phyloP scores from a whole-genome alignment of 2,329 filamentous ascomycete genomes.

The Diaporthe sp. region DNA sequence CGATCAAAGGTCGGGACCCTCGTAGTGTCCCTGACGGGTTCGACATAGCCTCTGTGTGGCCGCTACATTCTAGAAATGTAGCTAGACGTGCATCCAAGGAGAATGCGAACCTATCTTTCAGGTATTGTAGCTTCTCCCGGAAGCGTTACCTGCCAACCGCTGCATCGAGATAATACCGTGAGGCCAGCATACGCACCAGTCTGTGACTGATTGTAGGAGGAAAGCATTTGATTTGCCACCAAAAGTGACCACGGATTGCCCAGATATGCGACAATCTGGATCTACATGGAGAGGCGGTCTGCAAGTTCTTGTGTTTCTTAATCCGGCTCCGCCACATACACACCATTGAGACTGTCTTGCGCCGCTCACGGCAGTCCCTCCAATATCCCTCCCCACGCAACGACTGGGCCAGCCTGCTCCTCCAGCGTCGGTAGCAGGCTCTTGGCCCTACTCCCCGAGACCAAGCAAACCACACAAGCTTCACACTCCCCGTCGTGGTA shows the following conservation, averaged over 20 bases:
- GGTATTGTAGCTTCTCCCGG: neutral
- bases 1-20: neutral
- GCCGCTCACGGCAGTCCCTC: slow-evolving; percentile 3
- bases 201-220: neutral
- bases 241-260: neutral
- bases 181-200: neutral
- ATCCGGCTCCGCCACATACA: slow-evolving; percentile 19
- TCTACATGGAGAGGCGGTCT: slow-evolving; percentile 18
- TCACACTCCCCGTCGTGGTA: neutral
- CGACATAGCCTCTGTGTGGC: neutral
- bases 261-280: slow-evolving; percentile 15
- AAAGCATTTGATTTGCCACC: slow-evolving; percentile 20
- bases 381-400: slow-evolving; percentile 9
- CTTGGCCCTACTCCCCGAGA: slow-evolving; percentile 6
- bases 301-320: slow-evolving; percentile 10
- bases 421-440: slow-evolving; percentile 2
- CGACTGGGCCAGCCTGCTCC: neutral
- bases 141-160: neutral
- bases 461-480: slow-evolving; percentile 20
- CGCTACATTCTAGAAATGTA: neutral
- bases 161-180: neutral
- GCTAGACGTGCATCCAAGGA: neutral
- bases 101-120: neutral
- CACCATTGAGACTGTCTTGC: slow-evolving; percentile 15
- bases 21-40: slow-evolving; percentile 1